Base-by-base conservation (phyloP, 2,329 filamentous ascomycete species). In the Venturia oleaginea region DNA sequence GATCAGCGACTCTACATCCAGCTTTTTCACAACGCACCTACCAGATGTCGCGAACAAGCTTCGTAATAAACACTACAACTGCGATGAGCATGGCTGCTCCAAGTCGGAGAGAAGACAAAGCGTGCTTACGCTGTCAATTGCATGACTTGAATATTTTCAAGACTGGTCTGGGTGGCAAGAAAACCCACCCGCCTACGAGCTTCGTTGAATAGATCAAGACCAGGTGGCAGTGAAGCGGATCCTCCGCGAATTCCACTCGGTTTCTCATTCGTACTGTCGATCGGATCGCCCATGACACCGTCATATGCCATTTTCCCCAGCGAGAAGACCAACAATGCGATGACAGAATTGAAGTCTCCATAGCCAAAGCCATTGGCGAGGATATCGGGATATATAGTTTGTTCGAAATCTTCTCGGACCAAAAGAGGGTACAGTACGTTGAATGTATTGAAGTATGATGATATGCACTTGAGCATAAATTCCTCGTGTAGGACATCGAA, bases 141-240 rank as follows among this genome's bases (percentile, higher is more conserved):
- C 68, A 81, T 80, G 57, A 84, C 80, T 68, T 87, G 85, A 8
- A 86, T 78, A 66, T 82, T 85, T 68, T 86, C 83, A 32, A 87
- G 71, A 61, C 78, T 83, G 69, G 79, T 83, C 30, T 83, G 79
- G 1, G 80, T 81, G 63, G 82, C 69, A 11, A 81, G 77, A 69
- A 85, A 86, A 0, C 85, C 84, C 70, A 86, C 78, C n/a, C 83
- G 77, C 65, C 79, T 80, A 61, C 84, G 78, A 19, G 84, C 85
- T 71, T 86, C 84, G 67, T 87, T 87, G 72, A 86, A 87, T 42
- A 85, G 77, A 0, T 78, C 77, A 2, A 87, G 70, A 0, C 85
- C 85, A 0, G 85, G 84, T 2, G 84, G 84, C 22, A 75, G 75
- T 17, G 77, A 75, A 2, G 72, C 68, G 2, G 79, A 77, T 0